These are phyloP conservation scores for Phialemonium atrogriseum DNA, from an alignment of 2,329 filamentous ascomycete species.

Conservation along the genomic window DNA sequence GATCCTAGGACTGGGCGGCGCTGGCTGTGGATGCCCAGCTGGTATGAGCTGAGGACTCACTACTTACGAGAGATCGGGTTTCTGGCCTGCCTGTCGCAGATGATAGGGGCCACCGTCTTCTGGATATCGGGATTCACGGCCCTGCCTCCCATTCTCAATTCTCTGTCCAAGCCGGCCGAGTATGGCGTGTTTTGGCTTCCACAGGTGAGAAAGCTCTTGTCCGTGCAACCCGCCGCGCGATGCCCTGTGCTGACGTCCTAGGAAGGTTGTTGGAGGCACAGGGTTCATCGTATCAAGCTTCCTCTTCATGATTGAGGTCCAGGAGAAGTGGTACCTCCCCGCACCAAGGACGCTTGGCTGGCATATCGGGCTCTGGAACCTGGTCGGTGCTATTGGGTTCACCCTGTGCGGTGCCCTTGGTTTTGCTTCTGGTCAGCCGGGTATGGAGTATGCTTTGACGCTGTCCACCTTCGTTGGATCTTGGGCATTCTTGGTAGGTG, in stretches of 20 bases:
- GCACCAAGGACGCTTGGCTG: conserved; percentile 50
- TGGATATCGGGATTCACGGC: conserved; percentile 56
- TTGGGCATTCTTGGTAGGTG: conserved; percentile 36
- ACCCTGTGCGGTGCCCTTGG: conserved; percentile 52
- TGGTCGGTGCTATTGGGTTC: conserved; percentile 55
- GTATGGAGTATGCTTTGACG: conserved; percentile 36
- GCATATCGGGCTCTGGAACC: conserved; percentile 60
- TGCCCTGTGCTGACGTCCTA: too few species aligned
- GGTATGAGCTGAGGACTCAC: conserved; percentile 46
- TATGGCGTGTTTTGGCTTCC: conserved; percentile 55
- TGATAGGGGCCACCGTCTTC: conserved; percentile 53
- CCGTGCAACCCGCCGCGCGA: not conserved
- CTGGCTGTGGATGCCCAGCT: conserved; percentile 55
- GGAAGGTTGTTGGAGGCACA: conserved; percentile 50
- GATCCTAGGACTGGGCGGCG: conserved; percentile 10
- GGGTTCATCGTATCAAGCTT: conserved; percentile 52
- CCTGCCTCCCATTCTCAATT: conserved; percentile 45
- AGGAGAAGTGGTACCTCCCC: conserved; percentile 53
- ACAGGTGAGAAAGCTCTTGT: conserved; percentile 33
- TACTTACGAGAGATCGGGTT: conserved; percentile 57
- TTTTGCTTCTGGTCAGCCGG: conserved; percentile 31
- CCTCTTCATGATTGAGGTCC: conserved; percentile 60
- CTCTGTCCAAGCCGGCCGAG: conserved; percentile 33
- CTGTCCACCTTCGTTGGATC: conserved; percentile 41
- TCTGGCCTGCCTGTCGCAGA: conserved; percentile 47